Conservation (phyloP, 2,329 filamentous ascomycete species). For the Elsinoe australis region DNA sequence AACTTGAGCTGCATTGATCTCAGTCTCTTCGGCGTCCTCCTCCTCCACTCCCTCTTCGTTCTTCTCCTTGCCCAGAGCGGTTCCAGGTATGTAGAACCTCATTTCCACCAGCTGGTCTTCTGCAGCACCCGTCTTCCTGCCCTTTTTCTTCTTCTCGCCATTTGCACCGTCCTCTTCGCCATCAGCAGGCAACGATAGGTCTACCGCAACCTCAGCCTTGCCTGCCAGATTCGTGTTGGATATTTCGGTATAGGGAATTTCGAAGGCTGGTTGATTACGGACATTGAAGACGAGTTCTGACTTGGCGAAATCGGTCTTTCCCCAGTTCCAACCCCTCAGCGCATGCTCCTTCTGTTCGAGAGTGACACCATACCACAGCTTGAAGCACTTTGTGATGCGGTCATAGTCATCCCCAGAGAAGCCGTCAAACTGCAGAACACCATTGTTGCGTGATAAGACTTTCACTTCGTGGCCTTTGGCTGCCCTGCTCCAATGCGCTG, state of each 20-base stretch:
- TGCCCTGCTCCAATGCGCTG: constrained; percentile 90
- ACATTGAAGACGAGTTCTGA: constrained; percentile 94
- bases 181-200: constrained; percentile 73
- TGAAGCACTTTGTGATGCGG: constrained; percentile 84
- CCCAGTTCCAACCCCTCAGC: constrained; percentile 97
- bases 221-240: constrained; percentile 96
- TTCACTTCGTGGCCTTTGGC: constrained; percentile 90
- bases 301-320: constrained; percentile 93
- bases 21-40: constrained; percentile 53
- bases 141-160: constrained; percentile 62
- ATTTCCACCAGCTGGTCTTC: constrained; percentile 95
- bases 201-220: constrained; percentile 94
- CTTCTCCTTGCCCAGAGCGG: constrained; percentile 64
- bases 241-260: constrained; percentile 94
- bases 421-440: constrained; percentile 87
- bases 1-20: constrained; percentile 91
- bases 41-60: constrained; percentile 63
- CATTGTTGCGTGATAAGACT: constrained; percentile 74
- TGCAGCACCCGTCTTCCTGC: constrained; percentile 82
- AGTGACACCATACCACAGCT: constrained; percentile 93
- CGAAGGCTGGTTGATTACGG: constrained; percentile 91
- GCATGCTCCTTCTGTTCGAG: constrained; percentile 92
- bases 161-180: constrained; percentile 66
- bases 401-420: constrained; percentile 87
- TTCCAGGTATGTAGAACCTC: constrained; percentile 96